A percentile compares a stretch with the other conserved stretches of the same genome.
Evolutionary conservation across 495 filamentous ascomycete species (phyloP).

Genomic region (Aspergillus cristatus): DNA sequence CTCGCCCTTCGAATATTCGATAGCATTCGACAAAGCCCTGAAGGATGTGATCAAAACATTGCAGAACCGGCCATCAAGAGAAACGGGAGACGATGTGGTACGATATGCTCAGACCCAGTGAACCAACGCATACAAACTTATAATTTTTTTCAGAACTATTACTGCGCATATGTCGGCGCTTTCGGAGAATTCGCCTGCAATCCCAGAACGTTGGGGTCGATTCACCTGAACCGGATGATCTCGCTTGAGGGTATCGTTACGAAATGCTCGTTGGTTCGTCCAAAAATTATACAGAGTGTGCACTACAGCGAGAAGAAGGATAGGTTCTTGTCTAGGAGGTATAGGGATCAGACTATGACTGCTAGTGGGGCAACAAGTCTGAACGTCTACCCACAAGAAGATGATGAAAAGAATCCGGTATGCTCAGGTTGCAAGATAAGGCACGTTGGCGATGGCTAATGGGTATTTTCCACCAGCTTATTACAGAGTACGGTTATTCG

Average conservation of each 20-base stretch:
- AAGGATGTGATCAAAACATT: conserved; percentile 78
- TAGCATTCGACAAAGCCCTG: conserved; percentile 81
- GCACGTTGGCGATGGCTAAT: conserved; percentile 5
- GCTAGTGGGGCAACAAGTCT: conserved; percentile 75
- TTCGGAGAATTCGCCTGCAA: conserved; percentile 95
- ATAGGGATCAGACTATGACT: conserved; percentile 93
- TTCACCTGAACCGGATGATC: conserved; percentile 89
- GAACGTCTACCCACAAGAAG: conserved; percentile 90
- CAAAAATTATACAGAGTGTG: conserved; percentile 95
- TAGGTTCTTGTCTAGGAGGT: conserved; percentile 76
- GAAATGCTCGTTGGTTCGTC: conserved; percentile 86
- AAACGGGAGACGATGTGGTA: conserved; percentile 55
- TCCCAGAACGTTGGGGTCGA: conserved; percentile 80
- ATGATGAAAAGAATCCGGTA: conserved; percentile 69
- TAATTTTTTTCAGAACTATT: conserved; percentile 53
- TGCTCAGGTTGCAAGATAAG: conserved; percentile 6
- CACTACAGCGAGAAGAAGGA: conserved; percentile 83
- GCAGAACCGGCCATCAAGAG: conserved; percentile 50
- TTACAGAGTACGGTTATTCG: conserved; percentile 92
- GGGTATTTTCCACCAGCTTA: conserved; percentile 37
- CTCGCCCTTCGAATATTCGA: conserved; percentile 76
- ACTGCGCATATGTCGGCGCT: conserved; percentile 88
- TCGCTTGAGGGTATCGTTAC: conserved; percentile 98
- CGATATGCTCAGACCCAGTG: conserved; percentile 10
- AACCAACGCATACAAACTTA: background rate